Base-by-base conservation (phyloP, 1,139 yeast genomes). In the Ogataea hybrid region DNA sequence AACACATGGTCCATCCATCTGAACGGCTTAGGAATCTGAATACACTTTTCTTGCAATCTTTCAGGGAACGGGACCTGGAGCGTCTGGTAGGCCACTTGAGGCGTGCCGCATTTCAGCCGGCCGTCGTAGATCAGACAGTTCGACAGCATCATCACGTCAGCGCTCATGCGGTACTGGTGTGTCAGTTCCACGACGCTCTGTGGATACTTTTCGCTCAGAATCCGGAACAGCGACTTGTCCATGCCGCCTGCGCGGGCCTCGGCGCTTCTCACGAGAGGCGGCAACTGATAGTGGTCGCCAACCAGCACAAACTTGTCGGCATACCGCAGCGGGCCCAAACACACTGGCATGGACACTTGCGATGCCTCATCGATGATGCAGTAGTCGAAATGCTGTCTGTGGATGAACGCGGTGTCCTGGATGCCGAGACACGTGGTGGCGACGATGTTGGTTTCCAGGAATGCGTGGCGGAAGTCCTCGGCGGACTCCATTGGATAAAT, bases 131-230 rank as follows among this genome's bases (percentile, higher is more conserved):
- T 79, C 52, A 94, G 72, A 21, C 73, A 76, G 59, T 92, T 92
- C 0, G 96, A 84, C 23, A 92, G 65, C 31, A 77, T 66, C 95
- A 90, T 88, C 35, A 92, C 84, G 47, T 90, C 97, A 28, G 73
- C 69, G 62, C 95, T 84, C 99, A 92, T 92, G 47, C 99, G 70
- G 61, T 94, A 92, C 61, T 92, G 99, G 50, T 79, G 75, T 0
- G 88, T 79, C 39, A 92, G 68, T 51, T 84, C 89, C 6, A 77
- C 80, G 10, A 89, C 83, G 37, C 87, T 73, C 17, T 74, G 68
- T 0, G 97, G 96, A 52, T 82, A 82, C 1, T 65, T 66, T 17
- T 84, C 88, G 49, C 90, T 81, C 38, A 92, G 69, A 2, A 74
- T 67, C 56, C 79, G 81, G 65, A 92, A 92, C 41, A 94, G 65